A percentile compares a stretch with the other conserved stretches of the same genome.
Evolutionary conservation across 352 stramenopile genomes (phyloP).

Genomic region (Peronospora farinosa): DNA sequence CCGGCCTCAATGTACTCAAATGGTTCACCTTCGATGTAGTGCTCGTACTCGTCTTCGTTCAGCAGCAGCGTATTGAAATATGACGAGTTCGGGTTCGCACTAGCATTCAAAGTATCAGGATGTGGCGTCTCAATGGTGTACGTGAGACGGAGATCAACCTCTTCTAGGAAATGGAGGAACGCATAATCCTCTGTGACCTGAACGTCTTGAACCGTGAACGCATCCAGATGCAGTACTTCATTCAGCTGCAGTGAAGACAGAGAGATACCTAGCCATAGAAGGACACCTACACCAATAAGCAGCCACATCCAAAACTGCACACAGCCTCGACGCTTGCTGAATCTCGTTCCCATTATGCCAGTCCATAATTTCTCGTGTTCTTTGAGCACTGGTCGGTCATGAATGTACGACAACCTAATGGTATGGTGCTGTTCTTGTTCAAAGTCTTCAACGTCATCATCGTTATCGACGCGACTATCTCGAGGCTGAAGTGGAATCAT

Average conservation of each 20-base stretch:
- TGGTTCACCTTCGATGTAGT: slow-evolving; percentile 42
- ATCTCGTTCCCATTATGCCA: slow-evolving; percentile 37
- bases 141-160: slow-evolving; percentile 50
- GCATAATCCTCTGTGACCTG: slow-evolving; percentile 47
- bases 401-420: slow-evolving; percentile 31
- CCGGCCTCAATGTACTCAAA: slow-evolving; percentile 42
- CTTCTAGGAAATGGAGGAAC: slow-evolving; percentile 53
- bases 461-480: slow-evolving; percentile 53
- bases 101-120: slow-evolving; percentile 8
- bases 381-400: slow-evolving; percentile 27
- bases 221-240: slow-evolving; percentile 62
- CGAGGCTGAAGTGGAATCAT: slow-evolving; percentile 36
- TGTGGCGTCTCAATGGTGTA: slow-evolving; percentile 40
- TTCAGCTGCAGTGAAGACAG: slow-evolving; percentile 37
- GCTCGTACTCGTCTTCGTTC: slow-evolving; percentile 44
- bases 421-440: slow-evolving; percentile 14
- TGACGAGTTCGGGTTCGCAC: slow-evolving; percentile 15
- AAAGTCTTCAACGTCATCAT: slow-evolving; percentile 30
- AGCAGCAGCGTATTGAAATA: slow-evolving; percentile 57
- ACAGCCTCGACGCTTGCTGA: slow-evolving; percentile 32
- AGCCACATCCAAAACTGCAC: slow-evolving; percentile 37
- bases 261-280: slow-evolving; percentile 28
- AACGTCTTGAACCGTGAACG: slow-evolving; percentile 47
- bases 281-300: slow-evolving; percentile 30
- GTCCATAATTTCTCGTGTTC: slow-evolving; percentile 45